Conservation (phyloP, 495 filamentous ascomycete genomes). For the Pseudomonodictys pantanalensis region DNA sequence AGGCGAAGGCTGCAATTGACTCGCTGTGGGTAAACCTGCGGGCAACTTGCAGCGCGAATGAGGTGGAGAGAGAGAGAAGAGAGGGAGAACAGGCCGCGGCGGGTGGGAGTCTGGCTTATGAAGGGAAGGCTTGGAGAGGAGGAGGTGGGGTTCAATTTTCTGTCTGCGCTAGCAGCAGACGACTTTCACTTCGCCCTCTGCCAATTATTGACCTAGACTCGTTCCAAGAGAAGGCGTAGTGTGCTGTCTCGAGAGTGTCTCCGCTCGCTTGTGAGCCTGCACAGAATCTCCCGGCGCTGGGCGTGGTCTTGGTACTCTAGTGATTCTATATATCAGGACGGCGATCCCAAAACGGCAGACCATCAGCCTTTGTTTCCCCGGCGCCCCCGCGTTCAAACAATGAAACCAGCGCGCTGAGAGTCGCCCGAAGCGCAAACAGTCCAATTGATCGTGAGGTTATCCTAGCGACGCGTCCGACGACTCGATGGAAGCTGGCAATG, state of each 20-base stretch:
- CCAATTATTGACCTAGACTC: slow-evolving; percentile 24
- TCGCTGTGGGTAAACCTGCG: slow-evolving; percentile 16
- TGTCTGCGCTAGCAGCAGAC: slow-evolving; percentile 26
- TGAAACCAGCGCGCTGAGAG: slow-evolving; percentile 10
- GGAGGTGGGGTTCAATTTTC: slow-evolving; percentile 26
- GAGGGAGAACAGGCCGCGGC: slow-evolving; percentile 5
- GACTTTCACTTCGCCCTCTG: slow-evolving; percentile 15
- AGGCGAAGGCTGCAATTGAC: background rate
- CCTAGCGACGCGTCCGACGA: too few species aligned
- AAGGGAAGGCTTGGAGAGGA: slow-evolving; percentile 5
- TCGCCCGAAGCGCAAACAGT: background rate
- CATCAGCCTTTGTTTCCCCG: slow-evolving; percentile 6
- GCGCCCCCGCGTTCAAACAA: slow-evolving; percentile 4
- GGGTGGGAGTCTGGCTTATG: slow-evolving; percentile 19
- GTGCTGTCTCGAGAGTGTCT: slow-evolving; percentile 13
- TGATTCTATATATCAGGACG: background rate
- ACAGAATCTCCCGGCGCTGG: slow-evolving; percentile 16
- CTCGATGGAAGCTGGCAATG: background rate
- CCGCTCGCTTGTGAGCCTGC: slow-evolving; percentile 19
- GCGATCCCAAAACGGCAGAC: slow-evolving; percentile 13
- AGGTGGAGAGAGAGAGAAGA: background rate
- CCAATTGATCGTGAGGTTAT: slow-evolving; percentile 15
- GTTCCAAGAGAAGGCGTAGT: slow-evolving; percentile 10
- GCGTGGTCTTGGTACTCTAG: slow-evolving; percentile 17
- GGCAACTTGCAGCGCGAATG: slow-evolving; percentile 20